Evolutionary conservation across 1,284 basidiomycete genomes (phyloP).

Genomic region (Moesziomyces aphidis): DNA sequence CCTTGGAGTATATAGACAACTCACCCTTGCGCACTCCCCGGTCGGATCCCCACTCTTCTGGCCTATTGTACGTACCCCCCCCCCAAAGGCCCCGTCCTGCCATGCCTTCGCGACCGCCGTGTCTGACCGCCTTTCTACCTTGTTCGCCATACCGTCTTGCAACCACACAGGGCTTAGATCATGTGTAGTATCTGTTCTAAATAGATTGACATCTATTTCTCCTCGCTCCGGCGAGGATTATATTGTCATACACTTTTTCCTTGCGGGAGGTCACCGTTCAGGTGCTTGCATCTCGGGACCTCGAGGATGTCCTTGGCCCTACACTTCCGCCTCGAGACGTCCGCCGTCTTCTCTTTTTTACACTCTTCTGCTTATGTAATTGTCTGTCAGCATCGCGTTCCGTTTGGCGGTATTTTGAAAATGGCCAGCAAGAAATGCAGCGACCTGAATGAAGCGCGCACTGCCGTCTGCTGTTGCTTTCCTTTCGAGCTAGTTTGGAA

Average conservation of each 20-base stretch:
- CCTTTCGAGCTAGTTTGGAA: background rate
- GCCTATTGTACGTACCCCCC: constrained; percentile 49
- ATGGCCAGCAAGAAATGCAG: no score
- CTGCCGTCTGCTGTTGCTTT: no score
- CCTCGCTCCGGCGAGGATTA: constrained; percentile 48
- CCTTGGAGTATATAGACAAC: constrained; percentile 36
- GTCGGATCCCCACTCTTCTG: constrained; percentile 41
- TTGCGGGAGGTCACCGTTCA: constrained; percentile 40
- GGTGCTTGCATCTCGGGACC: constrained; percentile 50
- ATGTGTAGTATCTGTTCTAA: constrained; percentile 64
- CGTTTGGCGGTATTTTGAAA: background rate
- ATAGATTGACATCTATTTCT: constrained; percentile 60
- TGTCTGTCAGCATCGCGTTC: background rate
- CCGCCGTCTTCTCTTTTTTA: constrained; percentile 48
- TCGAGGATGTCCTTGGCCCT: constrained; percentile 56
- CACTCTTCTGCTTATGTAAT: constrained; percentile 31
- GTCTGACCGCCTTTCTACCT: constrained; percentile 18
- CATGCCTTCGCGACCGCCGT: background rate
- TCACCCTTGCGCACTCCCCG: constrained; percentile 17
- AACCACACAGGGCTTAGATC: constrained; percentile 56
- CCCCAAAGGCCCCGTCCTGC: background rate
- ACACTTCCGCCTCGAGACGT: constrained; percentile 57
- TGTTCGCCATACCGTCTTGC: constrained; percentile 1
- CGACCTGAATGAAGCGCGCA: no score
- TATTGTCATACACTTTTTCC: constrained; percentile 54